phyloP scores from a whole-genome alignment of 768 basidiomycete genomes.

The Russula foetens region DNA sequence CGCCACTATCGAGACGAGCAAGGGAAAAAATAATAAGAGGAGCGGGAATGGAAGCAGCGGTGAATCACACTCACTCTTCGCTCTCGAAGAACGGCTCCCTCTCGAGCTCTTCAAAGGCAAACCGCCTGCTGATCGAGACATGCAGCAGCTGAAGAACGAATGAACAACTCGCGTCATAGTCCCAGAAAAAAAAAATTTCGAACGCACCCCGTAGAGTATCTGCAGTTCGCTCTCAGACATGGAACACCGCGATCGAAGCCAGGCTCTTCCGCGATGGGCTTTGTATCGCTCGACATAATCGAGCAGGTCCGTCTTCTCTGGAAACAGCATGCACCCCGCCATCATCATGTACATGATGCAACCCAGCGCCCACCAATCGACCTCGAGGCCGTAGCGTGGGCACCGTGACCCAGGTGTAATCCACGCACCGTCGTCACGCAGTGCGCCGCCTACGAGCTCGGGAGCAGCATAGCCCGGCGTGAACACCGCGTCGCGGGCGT shows the following conservation, averaged over 20 bases:
- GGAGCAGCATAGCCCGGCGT: conserved; percentile 18
- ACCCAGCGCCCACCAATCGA: conserved; percentile 22
- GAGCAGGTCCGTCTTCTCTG: conserved; percentile 14
- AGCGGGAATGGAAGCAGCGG: neutral
- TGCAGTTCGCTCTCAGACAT: conserved; percentile 11
- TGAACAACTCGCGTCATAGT: neutral
- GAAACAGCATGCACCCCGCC: conserved; percentile 15
- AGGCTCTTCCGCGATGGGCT: conserved; percentile 7
- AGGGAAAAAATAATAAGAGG: neutral
- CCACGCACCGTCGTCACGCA: conserved; percentile 14
- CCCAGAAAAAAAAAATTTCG: neutral
- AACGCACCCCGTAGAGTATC: conserved; percentile 17
- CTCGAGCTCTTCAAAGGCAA: conserved; percentile 17
- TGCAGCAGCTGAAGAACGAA: conserved; percentile 5
- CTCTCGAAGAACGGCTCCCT: conserved; percentile 16
- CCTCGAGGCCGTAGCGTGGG: conserved; percentile 16
- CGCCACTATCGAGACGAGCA: conserved; percentile 1
- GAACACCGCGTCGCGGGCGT: conserved; percentile 16
- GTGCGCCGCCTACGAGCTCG: conserved; percentile 12
- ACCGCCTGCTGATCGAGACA: conserved; percentile 14
- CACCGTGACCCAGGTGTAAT: conserved; percentile 4
- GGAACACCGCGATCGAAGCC: conserved; percentile 9
- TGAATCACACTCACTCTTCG: conserved; percentile 13
- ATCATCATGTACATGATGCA: conserved; percentile 20
- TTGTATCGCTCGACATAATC: conserved; percentile 14